Evolutionary conservation across 768 basidiomycete genomes (phyloP).

Genomic region (Rubroboletus pulcherrimus): DNA sequence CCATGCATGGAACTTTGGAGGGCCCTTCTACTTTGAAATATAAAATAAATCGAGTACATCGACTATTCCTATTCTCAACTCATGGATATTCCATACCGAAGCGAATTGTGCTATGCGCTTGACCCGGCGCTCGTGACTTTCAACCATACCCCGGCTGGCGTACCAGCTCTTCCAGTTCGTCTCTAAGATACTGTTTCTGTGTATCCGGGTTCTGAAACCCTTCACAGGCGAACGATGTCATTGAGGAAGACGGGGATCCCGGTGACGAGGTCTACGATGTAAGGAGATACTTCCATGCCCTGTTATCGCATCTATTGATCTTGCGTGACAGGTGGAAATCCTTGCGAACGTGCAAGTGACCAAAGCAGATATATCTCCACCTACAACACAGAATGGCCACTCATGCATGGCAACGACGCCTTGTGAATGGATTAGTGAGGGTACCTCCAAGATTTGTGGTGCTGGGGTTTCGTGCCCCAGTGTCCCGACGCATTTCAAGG

Average conservation of each 20-base stretch:
- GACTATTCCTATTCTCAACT: too few species aligned
- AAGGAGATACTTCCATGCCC: neutral
- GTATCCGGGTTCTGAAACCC: neutral
- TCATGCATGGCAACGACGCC: neutral
- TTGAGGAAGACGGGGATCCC: neutral
- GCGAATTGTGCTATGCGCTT: neutral
- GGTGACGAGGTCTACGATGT: neutral
- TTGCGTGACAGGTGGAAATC: too few species aligned
- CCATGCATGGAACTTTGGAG: constrained; percentile 6
- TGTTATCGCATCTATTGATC: neutral
- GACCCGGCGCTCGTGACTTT: neutral
- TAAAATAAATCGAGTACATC: neutral
- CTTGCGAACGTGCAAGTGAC: neutral
- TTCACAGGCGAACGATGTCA: neutral
- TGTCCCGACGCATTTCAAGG: neutral
- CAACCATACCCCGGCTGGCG: fast-evolving
- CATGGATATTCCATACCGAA: neutral
- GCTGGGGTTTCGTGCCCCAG: neutral
- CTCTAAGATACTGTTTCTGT: neutral
- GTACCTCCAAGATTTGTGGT: neutral
- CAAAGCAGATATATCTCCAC: too few species aligned
- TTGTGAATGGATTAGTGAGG: neutral
- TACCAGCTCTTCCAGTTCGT: neutral
- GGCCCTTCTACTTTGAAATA: neutral
- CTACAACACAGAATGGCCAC: neutral